phyloP scores from a whole-genome alignment of 768 basidiomycete species.

The Panaeolus cyanescens region DNA sequence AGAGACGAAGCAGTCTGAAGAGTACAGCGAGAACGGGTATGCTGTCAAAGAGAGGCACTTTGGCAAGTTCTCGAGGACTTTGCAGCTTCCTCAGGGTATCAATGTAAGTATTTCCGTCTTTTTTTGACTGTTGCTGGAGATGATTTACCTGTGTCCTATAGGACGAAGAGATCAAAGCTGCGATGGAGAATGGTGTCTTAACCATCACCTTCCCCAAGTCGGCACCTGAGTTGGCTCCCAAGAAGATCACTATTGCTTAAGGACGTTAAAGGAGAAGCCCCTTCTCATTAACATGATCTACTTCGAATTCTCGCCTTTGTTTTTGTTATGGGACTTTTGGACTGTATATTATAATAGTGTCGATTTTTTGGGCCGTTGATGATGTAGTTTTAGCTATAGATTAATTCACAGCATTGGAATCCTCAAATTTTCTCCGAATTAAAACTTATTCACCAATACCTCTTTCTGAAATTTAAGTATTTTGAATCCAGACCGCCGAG shows the following conservation, averaged over 20 bases:
- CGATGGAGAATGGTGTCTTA: conserved; percentile 52
- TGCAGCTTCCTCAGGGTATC: conserved; percentile 53
- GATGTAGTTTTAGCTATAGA: too few species aligned
- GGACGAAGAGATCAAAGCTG: conserved; percentile 35
- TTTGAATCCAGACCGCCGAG: too few species aligned
- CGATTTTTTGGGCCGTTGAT: too few species aligned
- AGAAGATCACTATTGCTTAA: conserved; percentile 37
- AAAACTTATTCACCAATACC: too few species aligned
- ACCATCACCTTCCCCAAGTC: conserved; percentile 55
- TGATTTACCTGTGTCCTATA: conserved; percentile 26
- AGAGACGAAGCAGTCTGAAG: conserved; percentile 34
- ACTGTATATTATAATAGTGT: too few species aligned
- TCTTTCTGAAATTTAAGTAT: too few species aligned
- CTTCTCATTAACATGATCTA: too few species aligned
- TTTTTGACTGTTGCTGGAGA: conserved; percentile 8
- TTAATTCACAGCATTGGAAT: too few species aligned
- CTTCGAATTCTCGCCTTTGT: too few species aligned
- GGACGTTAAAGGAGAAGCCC: too few species aligned
- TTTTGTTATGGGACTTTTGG: too few species aligned
- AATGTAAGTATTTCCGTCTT: conserved; percentile 39
- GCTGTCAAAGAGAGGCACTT: conserved; percentile 50
- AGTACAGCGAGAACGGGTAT: conserved; percentile 37
- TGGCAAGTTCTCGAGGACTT: conserved; percentile 46
- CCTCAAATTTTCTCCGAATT: too few species aligned
- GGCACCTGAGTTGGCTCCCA: conserved; percentile 29